Evolutionary conservation across 768 basidiomycete species (phyloP).

Genomic region (Hydnomerulius pinastri): DNA sequence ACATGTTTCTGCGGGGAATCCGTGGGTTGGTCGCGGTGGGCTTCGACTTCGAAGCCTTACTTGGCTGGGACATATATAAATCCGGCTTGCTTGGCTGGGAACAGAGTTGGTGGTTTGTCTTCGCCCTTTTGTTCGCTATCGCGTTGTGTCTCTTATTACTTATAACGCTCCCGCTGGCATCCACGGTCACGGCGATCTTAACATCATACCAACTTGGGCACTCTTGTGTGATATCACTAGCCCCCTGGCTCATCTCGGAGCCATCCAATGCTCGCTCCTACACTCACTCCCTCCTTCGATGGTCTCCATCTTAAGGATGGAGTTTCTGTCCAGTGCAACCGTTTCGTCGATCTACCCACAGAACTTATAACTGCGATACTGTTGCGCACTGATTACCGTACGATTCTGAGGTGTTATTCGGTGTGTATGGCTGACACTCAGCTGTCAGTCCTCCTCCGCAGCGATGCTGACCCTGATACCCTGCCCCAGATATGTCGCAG

Average conservation of each 20-base stretch:
- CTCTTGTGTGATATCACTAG: too few species aligned
- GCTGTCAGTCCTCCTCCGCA: not conserved
- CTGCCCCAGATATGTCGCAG: conserved; percentile 22
- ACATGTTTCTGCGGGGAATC: too few species aligned
- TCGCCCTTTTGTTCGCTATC: too few species aligned
- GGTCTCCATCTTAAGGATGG: not conserved
- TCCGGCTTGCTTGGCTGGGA: too few species aligned
- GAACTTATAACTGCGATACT: not conserved
- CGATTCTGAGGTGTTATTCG: not conserved
- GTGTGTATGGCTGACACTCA: not conserved
- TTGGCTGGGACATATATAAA: not conserved
- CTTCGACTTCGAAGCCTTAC: not conserved
- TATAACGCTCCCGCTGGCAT: too few species aligned
- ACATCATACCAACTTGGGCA: too few species aligned
- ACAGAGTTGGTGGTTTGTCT: too few species aligned
- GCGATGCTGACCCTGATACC: not conserved
- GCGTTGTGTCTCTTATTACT: too few species aligned
- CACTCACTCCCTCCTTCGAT: not conserved
- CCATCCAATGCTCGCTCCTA: not conserved
- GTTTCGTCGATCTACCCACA: not conserved
- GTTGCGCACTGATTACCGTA: not conserved
- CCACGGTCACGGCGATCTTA: not conserved
- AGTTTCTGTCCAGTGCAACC: not conserved
- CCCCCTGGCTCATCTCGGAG: too few species aligned
- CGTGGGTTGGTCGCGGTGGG: too few species aligned